phyloP scores from a whole-genome alignment of 2,329 filamentous ascomycete species.

The Exophiala mesophila region DNA sequence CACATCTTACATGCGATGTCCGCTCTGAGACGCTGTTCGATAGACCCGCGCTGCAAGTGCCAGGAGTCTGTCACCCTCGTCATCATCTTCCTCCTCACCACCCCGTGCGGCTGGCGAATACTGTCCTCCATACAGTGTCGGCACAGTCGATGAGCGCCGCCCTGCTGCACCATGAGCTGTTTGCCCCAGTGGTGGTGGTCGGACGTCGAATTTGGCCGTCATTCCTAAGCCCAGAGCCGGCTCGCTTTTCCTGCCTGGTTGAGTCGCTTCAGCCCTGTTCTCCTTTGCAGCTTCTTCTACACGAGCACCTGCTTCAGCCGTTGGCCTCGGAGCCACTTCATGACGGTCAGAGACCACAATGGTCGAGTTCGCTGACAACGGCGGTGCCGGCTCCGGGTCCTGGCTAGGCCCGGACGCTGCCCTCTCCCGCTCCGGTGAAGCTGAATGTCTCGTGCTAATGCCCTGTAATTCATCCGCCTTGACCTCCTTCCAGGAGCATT shows the following conservation, averaged over 20 bases:
- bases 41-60: conserved; percentile 26
- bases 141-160: conserved; percentile 3
- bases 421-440: conserved; percentile 24
- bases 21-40: conserved; percentile 25
- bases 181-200: conserved; percentile 23
- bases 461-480: conserved; percentile 60
- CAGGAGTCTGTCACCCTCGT: conserved; percentile 37
- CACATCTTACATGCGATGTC: conserved; percentile 16
- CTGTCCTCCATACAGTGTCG: conserved; percentile 1
- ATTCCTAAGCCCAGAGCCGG: background rate
- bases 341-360: conserved; percentile 14
- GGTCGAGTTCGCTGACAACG: conserved; percentile 10
- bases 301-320: background rate
- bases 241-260: conserved; percentile 6
- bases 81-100: conserved; percentile 33
- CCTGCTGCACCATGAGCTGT: conserved; percentile 22
- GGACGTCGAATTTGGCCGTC: conserved; percentile 22
- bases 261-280: no score
- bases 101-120: conserved; percentile 5
- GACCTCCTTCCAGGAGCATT: conserved; percentile 81
- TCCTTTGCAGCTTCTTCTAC: conserved; percentile 1
- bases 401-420: conserved; percentile 11
- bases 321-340: background rate
- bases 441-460: background rate
- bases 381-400: conserved; percentile 6